Evolutionary conservation across 202 grass and related monocot species (phyloP).

Genomic region (Zoysia matrella): DNA sequence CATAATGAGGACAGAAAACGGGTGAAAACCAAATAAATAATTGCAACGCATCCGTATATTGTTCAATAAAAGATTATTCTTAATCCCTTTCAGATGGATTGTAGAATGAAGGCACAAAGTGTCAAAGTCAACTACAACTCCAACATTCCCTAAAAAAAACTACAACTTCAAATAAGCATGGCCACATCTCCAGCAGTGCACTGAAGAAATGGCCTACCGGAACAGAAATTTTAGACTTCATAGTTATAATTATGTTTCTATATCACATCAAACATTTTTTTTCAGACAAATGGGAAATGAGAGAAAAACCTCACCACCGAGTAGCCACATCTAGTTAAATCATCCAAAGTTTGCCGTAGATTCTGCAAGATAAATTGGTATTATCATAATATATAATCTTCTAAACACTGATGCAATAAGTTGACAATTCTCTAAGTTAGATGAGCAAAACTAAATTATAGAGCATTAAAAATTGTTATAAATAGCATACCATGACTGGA

Average conservation of each 20-base stretch:
- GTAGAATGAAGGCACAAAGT: not conserved
- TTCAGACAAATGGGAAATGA: constrained; percentile 18
- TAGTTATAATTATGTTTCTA: constrained; percentile 21
- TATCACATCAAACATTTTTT: not conserved
- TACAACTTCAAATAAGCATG: constrained; percentile 29
- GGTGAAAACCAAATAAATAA: not conserved
- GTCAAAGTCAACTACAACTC: too few species aligned
- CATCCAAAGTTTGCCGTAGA: constrained; percentile 94
- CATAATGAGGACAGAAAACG: not conserved
- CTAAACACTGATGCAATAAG: constrained; percentile 10
- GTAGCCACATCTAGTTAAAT: constrained; percentile 93
- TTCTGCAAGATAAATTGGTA: constrained; percentile 64
- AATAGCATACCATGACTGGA: constrained; percentile 75
- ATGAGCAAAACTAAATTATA: constrained; percentile 26
- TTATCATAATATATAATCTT: constrained; percentile 29
- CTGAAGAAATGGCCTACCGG: not conserved
- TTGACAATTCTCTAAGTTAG: constrained; percentile 28
- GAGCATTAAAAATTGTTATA: constrained; percentile 25
- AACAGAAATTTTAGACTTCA: constrained; percentile 13
- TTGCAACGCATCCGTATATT: not conserved
- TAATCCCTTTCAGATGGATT: not conserved
- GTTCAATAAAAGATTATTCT: not conserved
- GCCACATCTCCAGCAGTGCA: constrained; percentile 12
- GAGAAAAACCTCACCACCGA: constrained; percentile 77
- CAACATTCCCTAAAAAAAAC: too few species aligned